Percentiles rank a stretch among this genome's conserved stretches.
Conservation (phyloP, 23 red algal species). For the Gracilariopsis chorda region DNA sequence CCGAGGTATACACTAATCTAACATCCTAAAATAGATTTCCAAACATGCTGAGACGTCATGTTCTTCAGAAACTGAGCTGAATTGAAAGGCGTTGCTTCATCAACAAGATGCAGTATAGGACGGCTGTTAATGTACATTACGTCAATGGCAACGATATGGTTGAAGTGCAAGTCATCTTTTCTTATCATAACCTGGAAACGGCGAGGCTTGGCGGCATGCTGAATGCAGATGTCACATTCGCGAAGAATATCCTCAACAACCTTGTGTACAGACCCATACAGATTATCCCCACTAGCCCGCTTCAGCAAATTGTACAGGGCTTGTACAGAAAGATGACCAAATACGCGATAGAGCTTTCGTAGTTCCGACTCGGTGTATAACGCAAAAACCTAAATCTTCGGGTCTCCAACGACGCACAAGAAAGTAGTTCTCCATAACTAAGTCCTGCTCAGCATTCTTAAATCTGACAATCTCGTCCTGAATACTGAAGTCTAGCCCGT, state of each 20-base stretch:
- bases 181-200: constrained; percentile 8
- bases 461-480: background rate
- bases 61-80: background rate
- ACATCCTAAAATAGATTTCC: background rate
- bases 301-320: background rate
- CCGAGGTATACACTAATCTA: background rate
- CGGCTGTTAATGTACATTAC: background rate
- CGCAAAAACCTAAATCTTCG: background rate
- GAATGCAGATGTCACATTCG: background rate
- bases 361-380: constrained; percentile 12
- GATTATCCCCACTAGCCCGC: background rate
- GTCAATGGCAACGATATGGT: background rate
- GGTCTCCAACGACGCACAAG: background rate
- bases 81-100: background rate
- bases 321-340: constrained; percentile 1
- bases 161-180: background rate
- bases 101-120: constrained; percentile 5
- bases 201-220: background rate
- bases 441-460: background rate
- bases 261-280: background rate
- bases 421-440: constrained; percentile 12
- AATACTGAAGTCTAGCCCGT: constrained; percentile 18
- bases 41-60: background rate
- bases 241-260: background rate
- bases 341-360: background rate